A percentile compares a stretch with the other conserved stretches of the same genome.
phyloP scores from a whole-genome alignment of 495 filamentous ascomycete genomes.

The Tuber melanosporum region DNA sequence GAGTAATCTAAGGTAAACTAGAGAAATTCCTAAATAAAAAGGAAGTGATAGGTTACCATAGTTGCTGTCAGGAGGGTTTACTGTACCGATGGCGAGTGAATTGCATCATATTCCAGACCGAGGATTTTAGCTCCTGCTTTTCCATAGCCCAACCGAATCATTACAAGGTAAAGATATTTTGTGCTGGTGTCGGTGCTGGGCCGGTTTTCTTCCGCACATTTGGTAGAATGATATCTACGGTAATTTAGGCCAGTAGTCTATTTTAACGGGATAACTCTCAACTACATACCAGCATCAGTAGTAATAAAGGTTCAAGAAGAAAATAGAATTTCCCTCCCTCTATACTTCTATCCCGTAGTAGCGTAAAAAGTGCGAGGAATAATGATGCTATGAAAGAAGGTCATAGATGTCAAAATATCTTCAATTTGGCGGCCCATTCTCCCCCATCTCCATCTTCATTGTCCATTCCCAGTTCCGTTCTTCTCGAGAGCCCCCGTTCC shows the following conservation, averaged over 20 bases:
- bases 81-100: background rate
- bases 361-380: background rate
- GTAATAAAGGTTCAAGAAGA: background rate
- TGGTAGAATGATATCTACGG: no score
- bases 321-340: background rate
- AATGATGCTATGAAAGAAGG: no score
- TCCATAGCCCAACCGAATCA: background rate
- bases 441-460: slow-evolving; percentile 6
- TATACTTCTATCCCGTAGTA: background rate
- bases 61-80: background rate
- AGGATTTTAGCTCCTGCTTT: background rate
- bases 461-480: background rate
- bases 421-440: slow-evolving; percentile 11
- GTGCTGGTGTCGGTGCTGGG: no score
- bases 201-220: no score
- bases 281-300: background rate
- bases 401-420: no score
- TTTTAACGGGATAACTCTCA: background rate
- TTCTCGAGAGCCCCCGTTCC: slow-evolving; percentile 49
- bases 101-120: background rate
- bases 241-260: no score
- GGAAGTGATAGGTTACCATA: background rate
- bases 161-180: no score
- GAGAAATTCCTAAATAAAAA: no score
- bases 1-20: no score